A percentile compares a stretch with the other conserved stretches of the same genome.
Conservation (phyloP, 2,329 filamentous ascomycete genomes). For the Trichoderma lentiforme region DNA sequence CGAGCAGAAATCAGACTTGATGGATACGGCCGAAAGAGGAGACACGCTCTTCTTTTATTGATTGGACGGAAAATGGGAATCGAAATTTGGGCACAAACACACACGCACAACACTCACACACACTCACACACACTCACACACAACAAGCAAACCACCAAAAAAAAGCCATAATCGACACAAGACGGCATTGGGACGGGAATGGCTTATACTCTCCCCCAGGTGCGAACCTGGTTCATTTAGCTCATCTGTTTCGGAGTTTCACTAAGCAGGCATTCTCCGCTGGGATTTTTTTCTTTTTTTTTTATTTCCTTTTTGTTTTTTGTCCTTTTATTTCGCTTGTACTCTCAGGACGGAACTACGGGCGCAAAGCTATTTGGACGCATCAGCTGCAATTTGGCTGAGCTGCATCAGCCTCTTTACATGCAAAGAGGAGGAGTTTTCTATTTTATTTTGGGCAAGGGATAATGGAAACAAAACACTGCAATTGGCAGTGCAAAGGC, state of each 20-base stretch:
- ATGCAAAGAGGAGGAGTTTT: not conserved
- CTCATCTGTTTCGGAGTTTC: slow-evolving; percentile 5
- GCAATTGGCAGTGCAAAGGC: not conserved
- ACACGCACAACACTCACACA: not conserved
- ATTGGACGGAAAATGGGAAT: not conserved
- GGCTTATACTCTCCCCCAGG: slow-evolving; percentile 16
- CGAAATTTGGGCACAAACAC: not conserved
- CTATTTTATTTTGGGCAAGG: not conserved
- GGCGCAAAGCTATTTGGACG: not conserved
- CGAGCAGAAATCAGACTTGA: not conserved
- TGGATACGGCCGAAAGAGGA: slow-evolving; percentile 3
- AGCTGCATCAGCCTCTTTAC: slow-evolving; percentile 13
- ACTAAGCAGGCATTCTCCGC: slow-evolving; percentile 1
- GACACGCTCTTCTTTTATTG: not conserved
- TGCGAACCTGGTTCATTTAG: slow-evolving; percentile 11
- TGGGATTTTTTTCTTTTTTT: not conserved
- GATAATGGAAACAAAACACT: not conserved
- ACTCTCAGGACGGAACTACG: not conserved
- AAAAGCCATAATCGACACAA: slow-evolving; percentile 6
- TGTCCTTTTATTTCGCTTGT: not conserved
- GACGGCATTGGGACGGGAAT: slow-evolving; percentile 11
- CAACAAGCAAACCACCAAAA: not conserved
- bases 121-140: not conserved
- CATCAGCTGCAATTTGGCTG: slow-evolving; percentile 6
- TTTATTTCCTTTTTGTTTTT: not conserved